Percentiles rank a stretch among this genome's conserved stretches.
These are phyloP conservation scores for Pleurotus ostreatus DNA, from an alignment of 768 basidiomycete species.

Conservation along the genomic window DNA sequence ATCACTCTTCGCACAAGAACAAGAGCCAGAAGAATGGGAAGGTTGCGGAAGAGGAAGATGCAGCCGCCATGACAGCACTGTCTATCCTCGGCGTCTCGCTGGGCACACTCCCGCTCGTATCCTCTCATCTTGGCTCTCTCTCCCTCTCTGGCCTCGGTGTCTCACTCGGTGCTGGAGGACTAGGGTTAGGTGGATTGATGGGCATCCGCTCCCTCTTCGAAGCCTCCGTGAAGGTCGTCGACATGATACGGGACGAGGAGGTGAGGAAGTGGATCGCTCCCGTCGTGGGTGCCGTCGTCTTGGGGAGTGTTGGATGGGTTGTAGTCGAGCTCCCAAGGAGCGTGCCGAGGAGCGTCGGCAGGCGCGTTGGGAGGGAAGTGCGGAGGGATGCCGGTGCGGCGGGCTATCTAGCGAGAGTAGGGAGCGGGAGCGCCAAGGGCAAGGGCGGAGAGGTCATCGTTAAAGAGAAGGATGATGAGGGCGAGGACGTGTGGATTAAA, in stretches of 20 bases:
- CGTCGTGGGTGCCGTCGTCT: constrained; percentile 67
- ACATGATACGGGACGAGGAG: constrained; percentile 76
- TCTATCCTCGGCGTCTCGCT: constrained; percentile 73
- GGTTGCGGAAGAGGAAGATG: constrained; percentile 1
- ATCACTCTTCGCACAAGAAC: not conserved
- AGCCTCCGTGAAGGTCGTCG: constrained; percentile 67
- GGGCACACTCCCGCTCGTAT: constrained; percentile 63
- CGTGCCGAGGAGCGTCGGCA: constrained; percentile 86
- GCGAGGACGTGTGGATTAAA: constrained; percentile 59
- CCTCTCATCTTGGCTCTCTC: not conserved
- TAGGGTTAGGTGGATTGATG: constrained; percentile 24
- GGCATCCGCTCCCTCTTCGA: constrained; percentile 78
- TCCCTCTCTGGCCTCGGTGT: not conserved
- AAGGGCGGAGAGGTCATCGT: not conserved
- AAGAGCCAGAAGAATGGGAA: not conserved
- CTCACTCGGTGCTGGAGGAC: not conserved
- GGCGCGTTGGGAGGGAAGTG: constrained; percentile 71
- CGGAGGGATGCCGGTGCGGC: constrained; percentile 14
- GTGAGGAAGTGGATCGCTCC: constrained; percentile 81
- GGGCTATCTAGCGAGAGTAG: not conserved
- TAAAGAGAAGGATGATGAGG: constrained; percentile 39
- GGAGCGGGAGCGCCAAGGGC: too few relatives aligned
- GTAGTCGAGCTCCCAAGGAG: constrained; percentile 84
- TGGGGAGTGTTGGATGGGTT: constrained; percentile 77
- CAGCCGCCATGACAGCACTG: constrained; percentile 42